phyloP scores from a whole-genome alignment of 202 grass and related monocot genomes.

The Zoysia matrella region DNA sequence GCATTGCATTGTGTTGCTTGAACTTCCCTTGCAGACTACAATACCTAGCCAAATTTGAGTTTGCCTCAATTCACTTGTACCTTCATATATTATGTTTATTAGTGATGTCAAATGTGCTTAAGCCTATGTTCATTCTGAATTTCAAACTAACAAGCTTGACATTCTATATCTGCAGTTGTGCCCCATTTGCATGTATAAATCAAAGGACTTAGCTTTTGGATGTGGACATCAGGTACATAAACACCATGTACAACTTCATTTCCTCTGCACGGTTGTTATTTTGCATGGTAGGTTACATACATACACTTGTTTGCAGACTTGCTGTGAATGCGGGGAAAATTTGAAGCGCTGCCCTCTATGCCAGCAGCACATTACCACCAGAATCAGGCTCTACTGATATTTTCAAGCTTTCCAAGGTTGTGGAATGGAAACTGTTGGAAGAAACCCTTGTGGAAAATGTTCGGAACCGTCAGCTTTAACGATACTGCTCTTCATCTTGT shows the following conservation, averaged over 20 bases:
- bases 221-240: slow-evolving; percentile 89
- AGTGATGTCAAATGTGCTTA: slow-evolving; percentile 10
- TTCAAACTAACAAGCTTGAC: slow-evolving; percentile 18
- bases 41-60: background rate
- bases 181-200: slow-evolving; percentile 79
- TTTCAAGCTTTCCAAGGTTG: slow-evolving; percentile 17
- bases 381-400: slow-evolving; percentile 84
- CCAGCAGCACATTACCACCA: slow-evolving; percentile 71
- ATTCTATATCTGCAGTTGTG: slow-evolving; percentile 61
- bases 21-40: background rate
- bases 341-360: slow-evolving; percentile 82
- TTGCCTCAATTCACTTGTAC: slow-evolving; percentile 11
- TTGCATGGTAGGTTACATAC: slow-evolving; percentile 25
- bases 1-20: background rate
- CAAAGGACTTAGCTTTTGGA: slow-evolving; percentile 86
- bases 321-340: slow-evolving; percentile 64
- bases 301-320: slow-evolving; percentile 65
- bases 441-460: slow-evolving; percentile 13
- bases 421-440: slow-evolving; percentile 24
- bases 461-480: slow-evolving; percentile 9
- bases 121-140: slow-evolving; percentile 6
- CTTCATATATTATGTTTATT: background rate
- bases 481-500: slow-evolving; percentile 7
- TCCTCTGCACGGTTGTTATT: background rate
- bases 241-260: slow-evolving; percentile 18